Conservation (phyloP, 495 filamentous ascomycete genomes). For the Sphaerosporella brunnea region DNA sequence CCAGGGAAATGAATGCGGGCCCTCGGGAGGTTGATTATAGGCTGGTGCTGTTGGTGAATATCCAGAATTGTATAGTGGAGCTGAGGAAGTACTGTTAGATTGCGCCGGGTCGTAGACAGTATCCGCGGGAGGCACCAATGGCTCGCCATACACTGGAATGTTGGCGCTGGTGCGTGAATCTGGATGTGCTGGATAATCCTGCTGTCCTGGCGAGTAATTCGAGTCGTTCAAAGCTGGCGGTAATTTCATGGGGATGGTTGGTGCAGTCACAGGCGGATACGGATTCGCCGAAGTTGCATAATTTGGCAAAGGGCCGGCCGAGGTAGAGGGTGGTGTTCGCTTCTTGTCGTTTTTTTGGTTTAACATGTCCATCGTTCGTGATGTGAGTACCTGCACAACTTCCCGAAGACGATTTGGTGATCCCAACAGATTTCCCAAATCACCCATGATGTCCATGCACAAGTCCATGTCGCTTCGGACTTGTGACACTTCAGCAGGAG, state of each 20-base stretch:
- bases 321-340: neutral
- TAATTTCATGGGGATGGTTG: neutral
- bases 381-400: constrained; percentile 22
- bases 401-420: constrained; percentile 20
- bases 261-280: constrained; percentile 15
- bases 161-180: neutral
- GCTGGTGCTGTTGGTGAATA: neutral
- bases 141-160: constrained; percentile 1
- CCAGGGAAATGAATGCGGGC: constrained; percentile 1
- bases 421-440: constrained; percentile 42
- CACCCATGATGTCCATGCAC: constrained; percentile 50
- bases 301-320: neutral
- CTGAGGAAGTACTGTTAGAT: neutral
- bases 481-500: constrained; percentile 33
- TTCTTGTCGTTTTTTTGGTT: constrained; percentile 22
- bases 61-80: neutral
- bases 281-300: neutral
- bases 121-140: neutral
- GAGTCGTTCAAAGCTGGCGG: neutral
- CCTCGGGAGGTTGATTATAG: neutral
- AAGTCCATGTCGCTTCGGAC: constrained; percentile 48
- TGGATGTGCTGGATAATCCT: neutral
- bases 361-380: constrained; percentile 23
- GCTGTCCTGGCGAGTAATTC: neutral
- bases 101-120: neutral